Evolutionary conservation across 106 monocot genomes (phyloP).

Genomic region (Dioscorea dumetorum): DNA sequence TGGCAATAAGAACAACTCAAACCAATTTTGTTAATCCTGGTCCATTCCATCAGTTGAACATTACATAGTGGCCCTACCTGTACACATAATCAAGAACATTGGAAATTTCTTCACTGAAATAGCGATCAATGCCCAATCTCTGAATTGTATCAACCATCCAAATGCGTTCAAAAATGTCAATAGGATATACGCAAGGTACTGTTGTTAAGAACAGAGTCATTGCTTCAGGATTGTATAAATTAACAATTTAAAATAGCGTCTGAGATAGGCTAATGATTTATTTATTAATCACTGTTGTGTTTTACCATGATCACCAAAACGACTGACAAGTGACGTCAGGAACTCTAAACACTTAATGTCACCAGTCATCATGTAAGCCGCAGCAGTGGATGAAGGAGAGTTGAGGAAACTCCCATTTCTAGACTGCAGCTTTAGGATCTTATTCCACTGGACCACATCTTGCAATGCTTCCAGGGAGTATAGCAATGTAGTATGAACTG

Average conservation of each 20-base stretch:
- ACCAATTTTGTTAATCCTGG: neutral
- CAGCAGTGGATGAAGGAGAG: constrained; percentile 82
- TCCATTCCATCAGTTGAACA: neutral
- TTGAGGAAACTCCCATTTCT: constrained; percentile 77
- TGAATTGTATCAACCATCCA: constrained; percentile 79
- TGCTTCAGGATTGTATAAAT: neutral
- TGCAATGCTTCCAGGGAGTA: constrained; percentile 87
- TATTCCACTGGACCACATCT: constrained; percentile 51
- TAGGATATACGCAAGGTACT: constrained; percentile 91
- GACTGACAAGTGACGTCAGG: constrained; percentile 29
- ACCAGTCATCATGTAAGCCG: constrained; percentile 53
- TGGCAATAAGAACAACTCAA: neutral
- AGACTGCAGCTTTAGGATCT: constrained; percentile 50
- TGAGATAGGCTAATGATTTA: neutral
- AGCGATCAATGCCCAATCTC: constrained; percentile 73
- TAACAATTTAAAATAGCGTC: neutral
- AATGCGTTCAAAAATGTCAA: constrained; percentile 81
- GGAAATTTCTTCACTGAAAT: constrained; percentile 58
- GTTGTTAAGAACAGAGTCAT: neutral
- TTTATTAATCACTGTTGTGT: neutral
- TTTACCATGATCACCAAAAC: constrained; percentile 75
- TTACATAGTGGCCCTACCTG: constrained; percentile 16
- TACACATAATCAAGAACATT: constrained; percentile 53
- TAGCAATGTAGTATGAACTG: constrained; percentile 71
- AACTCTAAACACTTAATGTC: constrained; percentile 58